A percentile compares a stretch with the other conserved stretches of the same genome.
These are phyloP conservation scores for Mrakia blollopis DNA, from an alignment of 768 basidiomycete genomes.

Conservation along the genomic window DNA sequence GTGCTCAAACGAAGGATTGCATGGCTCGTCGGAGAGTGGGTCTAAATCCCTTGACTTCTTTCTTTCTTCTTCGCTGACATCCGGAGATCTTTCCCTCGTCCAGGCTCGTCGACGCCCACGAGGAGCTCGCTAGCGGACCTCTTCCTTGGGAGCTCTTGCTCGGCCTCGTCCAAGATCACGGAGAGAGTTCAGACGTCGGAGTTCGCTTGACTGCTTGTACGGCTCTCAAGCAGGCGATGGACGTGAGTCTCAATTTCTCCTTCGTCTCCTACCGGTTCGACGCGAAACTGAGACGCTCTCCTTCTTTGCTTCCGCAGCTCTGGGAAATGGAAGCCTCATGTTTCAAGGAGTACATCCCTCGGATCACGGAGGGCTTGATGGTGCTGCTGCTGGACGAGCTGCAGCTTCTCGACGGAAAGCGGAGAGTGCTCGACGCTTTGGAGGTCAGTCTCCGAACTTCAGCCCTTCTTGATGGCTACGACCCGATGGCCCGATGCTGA, in stretches of 20 bases:
- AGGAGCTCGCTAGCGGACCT: slow-evolving; percentile 19
- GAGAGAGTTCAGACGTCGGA: slow-evolving; percentile 15
- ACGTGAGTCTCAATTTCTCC: slow-evolving; percentile 7
- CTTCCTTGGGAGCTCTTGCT: slow-evolving; percentile 23
- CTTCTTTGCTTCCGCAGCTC: neutral
- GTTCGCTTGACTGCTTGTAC: slow-evolving; percentile 24
- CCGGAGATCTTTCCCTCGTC: neutral
- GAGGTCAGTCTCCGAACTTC: slow-evolving; percentile 11
- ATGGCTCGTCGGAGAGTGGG: slow-evolving; percentile 32
- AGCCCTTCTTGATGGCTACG: too few species aligned
- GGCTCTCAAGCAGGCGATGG: slow-evolving; percentile 25
- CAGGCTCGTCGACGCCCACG: slow-evolving; percentile 32
- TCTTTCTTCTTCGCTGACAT: neutral
- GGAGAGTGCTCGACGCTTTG: slow-evolving; percentile 13
- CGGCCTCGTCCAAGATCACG: neutral
- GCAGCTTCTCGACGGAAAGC: slow-evolving; percentile 29
- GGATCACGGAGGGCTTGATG: slow-evolving; percentile 20
- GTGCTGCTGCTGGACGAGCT: slow-evolving; percentile 26
- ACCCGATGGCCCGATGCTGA: too few species aligned
- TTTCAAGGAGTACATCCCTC: slow-evolving; percentile 24
- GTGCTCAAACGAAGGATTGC: slow-evolving; percentile 22
- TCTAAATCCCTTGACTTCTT: neutral
- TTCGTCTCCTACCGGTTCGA: neutral
- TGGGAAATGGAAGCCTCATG: slow-evolving; percentile 29
- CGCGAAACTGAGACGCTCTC: neutral